Evolutionary conservation across 163 green algal genomes (phyloP), one percentile per base, ranked within the genome.

Genomic region (Picocystis sp.): DNA sequence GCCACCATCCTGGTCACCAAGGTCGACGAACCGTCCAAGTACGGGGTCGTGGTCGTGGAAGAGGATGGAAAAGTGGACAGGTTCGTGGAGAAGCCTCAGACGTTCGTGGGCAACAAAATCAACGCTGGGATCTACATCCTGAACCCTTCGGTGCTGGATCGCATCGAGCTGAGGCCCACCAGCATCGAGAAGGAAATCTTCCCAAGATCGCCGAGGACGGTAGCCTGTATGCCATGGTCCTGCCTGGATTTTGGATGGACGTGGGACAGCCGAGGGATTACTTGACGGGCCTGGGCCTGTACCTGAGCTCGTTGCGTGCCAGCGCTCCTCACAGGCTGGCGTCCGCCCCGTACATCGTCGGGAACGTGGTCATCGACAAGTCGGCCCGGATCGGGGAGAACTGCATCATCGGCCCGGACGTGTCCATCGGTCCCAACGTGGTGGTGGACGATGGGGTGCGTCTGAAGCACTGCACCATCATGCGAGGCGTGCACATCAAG

Each of bases 181-280:
- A 87, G 71, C 45, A 97, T 97, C 44, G 88, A 97, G 74, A 61
- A 73, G 63, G 64, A 73, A 47, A 38, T 94, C 19, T 98, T 98
- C 71, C 89, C 1, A 78, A 87, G 47, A 80, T 97, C 41, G 82
- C 82, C 2, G 72, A 78, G 0, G 87, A 93, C 60, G 75, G 74
- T 50, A 60, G 70, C 35, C 77, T 98, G 50, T 96, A 78, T 56
- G 79, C 85, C 1, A 91, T 91, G 70, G 81, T 78, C 1, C 77
- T 98, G 14, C 68, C 72, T 21, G 89, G 89, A 23, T 97, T 95
- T 78, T 98, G 89, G 89, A 98, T 98, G 89, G 89, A 98, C 63
- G 76, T 98, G 14, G 89, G 89, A 15, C 89, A 97, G 73, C 89
- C 89, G 24, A 87, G 85, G 69, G 89, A 97, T 61, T 97, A 94